Conservation (phyloP, 148 eudicot genomes). For the Vaccinium darrowii region DNA sequence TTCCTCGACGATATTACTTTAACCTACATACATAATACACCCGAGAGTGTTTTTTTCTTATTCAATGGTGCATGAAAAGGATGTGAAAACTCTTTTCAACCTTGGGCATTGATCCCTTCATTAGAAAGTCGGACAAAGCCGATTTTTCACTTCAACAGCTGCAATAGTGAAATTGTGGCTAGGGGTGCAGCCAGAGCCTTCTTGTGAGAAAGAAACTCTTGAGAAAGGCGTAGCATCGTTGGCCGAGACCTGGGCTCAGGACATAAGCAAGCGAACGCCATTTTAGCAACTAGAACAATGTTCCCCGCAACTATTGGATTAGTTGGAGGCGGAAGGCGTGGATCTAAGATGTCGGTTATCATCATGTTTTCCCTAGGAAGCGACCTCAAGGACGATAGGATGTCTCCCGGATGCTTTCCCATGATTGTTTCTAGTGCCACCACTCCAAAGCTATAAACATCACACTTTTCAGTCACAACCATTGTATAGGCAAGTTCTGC, state of each 20-base stretch:
- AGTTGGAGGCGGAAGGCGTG: not conserved
- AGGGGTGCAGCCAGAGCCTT: not conserved
- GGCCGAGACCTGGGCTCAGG: not conserved
- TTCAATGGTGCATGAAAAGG: too few relatives aligned
- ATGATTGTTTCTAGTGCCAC: too few relatives aligned
- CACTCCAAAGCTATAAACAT: too few relatives aligned
- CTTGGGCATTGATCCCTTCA: not conserved
- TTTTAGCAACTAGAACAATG: not conserved
- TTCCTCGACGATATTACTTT: too few relatives aligned
- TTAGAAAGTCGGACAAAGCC: not conserved
- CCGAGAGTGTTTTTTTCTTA: too few relatives aligned
- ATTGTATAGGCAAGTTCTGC: too few relatives aligned
- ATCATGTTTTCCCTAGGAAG: not conserved
- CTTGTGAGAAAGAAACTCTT: not conserved
- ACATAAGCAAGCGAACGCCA: not conserved
- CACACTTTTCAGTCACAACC: too few relatives aligned
- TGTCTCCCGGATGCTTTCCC: too few relatives aligned
- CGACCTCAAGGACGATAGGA: not conserved
- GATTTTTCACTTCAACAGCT: not conserved
- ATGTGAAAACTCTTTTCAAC: too few relatives aligned
- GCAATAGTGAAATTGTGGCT: not conserved
- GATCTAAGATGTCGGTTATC: not conserved
- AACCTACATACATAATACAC: too few relatives aligned
- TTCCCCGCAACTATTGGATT: not conserved
- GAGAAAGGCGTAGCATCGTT: constrained; percentile 13